These are phyloP conservation scores for Phytophthora chlamydospora DNA, from an alignment of 352 stramenopile genomes.

Conservation along the genomic window DNA sequence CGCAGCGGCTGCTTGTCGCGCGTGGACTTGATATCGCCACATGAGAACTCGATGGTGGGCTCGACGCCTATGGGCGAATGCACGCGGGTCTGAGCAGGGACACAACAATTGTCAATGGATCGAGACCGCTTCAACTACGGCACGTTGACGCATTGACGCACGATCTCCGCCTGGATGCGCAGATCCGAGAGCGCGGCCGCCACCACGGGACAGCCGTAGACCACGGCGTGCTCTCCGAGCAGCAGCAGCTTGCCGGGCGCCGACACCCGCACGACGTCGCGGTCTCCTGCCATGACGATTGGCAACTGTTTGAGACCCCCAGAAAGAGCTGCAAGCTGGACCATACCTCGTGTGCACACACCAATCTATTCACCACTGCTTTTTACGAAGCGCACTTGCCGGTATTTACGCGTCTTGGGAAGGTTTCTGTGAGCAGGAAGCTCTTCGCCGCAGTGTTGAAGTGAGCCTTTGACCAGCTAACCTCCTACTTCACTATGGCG, in stretches of 20 bases:
- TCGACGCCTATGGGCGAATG: conserved; percentile 10
- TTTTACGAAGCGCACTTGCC: conserved; percentile 33
- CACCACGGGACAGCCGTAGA: conserved; percentile 87
- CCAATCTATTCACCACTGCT: conserved; percentile 20
- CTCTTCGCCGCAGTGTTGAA: conserved; percentile 18
- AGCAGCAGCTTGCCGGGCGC: conserved; percentile 91
- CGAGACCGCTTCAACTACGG: conserved; percentile 12
- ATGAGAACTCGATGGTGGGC: conserved; percentile 50
- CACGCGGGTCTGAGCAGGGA: conserved; percentile 36
- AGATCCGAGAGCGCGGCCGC: conserved; percentile 85
- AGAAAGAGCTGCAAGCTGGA: conserved; percentile 1
- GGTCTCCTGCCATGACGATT: conserved; percentile 28
- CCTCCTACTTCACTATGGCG: conserved; percentile 1
- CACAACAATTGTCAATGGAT: conserved; percentile 3
- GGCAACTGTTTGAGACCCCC: conserved; percentile 6
- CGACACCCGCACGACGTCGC: conserved; percentile 52
- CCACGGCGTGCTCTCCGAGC: conserved; percentile 90
- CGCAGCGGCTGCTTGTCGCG: conserved; percentile 36
- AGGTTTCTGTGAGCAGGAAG: not conserved
- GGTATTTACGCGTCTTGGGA: conserved; percentile 33
- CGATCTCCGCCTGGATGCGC: conserved; percentile 77
- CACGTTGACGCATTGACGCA: conserved; percentile 41
- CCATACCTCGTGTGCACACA: conserved; percentile 4
- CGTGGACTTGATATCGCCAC: conserved; percentile 56
- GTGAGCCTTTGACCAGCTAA: conserved; percentile 23